phyloP scores from a whole-genome alignment of 1,139 yeast genomes.

The Hansenula lynferdii region DNA sequence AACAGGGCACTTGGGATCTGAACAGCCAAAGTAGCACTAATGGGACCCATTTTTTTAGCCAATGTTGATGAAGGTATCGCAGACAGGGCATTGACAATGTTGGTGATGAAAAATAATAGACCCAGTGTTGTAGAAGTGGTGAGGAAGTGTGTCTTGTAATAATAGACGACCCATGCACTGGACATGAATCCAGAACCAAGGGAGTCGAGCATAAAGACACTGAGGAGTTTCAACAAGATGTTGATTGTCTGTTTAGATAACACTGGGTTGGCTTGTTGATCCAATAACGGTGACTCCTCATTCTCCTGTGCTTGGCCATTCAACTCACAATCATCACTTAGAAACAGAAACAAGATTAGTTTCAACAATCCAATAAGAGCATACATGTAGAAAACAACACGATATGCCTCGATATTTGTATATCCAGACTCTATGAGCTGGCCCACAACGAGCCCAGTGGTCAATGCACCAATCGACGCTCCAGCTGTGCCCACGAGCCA shows the following conservation, averaged over 20 bases:
- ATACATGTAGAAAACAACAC: slow-evolving; percentile 55
- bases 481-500: slow-evolving; percentile 64
- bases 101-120: slow-evolving; percentile 55
- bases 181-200: slow-evolving; percentile 88
- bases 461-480: slow-evolving; percentile 67
- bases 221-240: slow-evolving; percentile 30
- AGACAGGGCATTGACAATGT: slow-evolving; percentile 54
- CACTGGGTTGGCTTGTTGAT: slow-evolving; percentile 5
- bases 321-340: slow-evolving; percentile 53
- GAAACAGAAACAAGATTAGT: slow-evolving; percentile 44
- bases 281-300: slow-evolving; percentile 18
- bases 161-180: slow-evolving; percentile 82
- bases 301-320: slow-evolving; percentile 19
- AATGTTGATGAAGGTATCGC: slow-evolving; percentile 62
- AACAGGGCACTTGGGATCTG: slow-evolving; percentile 77
- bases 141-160: slow-evolving; percentile 39
- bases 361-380: slow-evolving; percentile 52
- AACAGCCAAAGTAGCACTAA: slow-evolving; percentile 66
- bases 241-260: slow-evolving; percentile 25
- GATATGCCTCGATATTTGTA: slow-evolving; percentile 39
- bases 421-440: slow-evolving; percentile 29
- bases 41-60: slow-evolving; percentile 70
- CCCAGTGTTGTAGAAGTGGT: slow-evolving; percentile 35
- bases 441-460: slow-evolving; percentile 57
- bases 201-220: slow-evolving; percentile 69